Conservation (phyloP, 1,284 basidiomycete genomes). For the Sanguinoderma infundibulare region DNA sequence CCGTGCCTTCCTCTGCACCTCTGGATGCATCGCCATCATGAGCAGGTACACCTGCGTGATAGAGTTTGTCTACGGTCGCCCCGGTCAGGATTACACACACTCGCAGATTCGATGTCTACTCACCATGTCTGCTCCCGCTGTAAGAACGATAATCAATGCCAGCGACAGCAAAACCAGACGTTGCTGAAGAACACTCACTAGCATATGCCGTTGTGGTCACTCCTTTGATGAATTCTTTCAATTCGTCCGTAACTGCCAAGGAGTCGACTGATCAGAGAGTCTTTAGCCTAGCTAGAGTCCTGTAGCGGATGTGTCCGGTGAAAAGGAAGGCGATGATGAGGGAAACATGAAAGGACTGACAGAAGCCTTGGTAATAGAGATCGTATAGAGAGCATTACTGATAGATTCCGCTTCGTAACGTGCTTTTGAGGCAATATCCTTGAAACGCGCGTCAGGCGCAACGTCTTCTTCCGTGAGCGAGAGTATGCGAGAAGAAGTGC, state of each 20-base stretch:
- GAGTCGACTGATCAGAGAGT: neutral
- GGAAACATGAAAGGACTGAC: neutral
- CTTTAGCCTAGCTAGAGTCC: neutral
- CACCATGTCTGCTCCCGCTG: neutral
- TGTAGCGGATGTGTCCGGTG: neutral
- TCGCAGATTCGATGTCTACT: neutral
- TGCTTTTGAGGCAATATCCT: neutral
- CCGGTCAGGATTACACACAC: neutral
- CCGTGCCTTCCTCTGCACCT: neutral
- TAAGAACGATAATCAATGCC: neutral
- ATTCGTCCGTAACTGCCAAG: neutral
- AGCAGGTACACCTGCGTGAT: neutral
- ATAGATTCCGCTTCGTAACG: neutral
- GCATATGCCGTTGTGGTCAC: neutral
- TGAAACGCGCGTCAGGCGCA: neutral
- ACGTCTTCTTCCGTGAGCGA: too few species aligned
- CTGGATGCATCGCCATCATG: neutral
- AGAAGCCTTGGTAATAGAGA: neutral
- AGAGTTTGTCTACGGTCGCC: neutral
- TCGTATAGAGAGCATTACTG: neutral
- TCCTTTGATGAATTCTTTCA: neutral
- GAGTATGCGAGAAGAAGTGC: too few species aligned
- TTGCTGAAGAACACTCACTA: neutral
- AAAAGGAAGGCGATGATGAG: neutral
- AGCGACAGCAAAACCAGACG: neutral